A percentile compares a stretch with the other conserved stretches of the same genome.
phyloP scores from a whole-genome alignment of 352 stramenopile genomes.

The Phytophthora pistaciae region DNA sequence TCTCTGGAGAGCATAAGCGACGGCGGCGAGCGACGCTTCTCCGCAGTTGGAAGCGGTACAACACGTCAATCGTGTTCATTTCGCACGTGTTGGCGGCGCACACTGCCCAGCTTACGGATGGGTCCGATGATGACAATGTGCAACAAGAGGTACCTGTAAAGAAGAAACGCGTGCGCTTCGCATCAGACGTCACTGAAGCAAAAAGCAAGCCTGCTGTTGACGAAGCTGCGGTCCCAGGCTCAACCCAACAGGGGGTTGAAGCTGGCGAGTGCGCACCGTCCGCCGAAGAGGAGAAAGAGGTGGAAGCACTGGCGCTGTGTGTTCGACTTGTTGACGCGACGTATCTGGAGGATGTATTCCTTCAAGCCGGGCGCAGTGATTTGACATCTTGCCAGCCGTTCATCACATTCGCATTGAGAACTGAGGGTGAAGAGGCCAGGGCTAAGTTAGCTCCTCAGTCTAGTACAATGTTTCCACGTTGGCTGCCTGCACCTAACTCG shows the following conservation, averaged over 20 bases:
- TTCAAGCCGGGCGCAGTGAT: conserved; percentile 55
- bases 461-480: conserved; percentile 67
- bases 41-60: conserved; percentile 84
- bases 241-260: conserved; percentile 4
- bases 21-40: conserved; percentile 73
- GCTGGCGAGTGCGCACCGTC: neutral
- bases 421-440: conserved; percentile 34
- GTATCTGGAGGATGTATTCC: conserved; percentile 61
- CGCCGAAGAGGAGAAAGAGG: conserved; percentile 30
- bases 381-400: conserved; percentile 59
- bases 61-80: conserved; percentile 72
- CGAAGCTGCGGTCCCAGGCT: neutral
- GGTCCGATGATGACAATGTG: conserved; percentile 21
- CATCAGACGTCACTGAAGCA: conserved; percentile 32
- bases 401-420: conserved; percentile 53
- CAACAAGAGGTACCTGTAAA: conserved; percentile 32
- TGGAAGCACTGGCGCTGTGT: conserved; percentile 46
- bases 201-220: conserved; percentile 17
- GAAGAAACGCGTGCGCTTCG: conserved; percentile 81
- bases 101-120: conserved; percentile 18
- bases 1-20: conserved; percentile 75
- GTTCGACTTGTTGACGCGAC: conserved; percentile 61
- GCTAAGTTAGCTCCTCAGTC: conserved; percentile 56
- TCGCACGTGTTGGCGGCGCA: conserved; percentile 56
- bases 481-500: conserved; percentile 52